Base-by-base conservation (phyloP, 148 eudicot species). In the Chenopodium suecicum region DNA sequence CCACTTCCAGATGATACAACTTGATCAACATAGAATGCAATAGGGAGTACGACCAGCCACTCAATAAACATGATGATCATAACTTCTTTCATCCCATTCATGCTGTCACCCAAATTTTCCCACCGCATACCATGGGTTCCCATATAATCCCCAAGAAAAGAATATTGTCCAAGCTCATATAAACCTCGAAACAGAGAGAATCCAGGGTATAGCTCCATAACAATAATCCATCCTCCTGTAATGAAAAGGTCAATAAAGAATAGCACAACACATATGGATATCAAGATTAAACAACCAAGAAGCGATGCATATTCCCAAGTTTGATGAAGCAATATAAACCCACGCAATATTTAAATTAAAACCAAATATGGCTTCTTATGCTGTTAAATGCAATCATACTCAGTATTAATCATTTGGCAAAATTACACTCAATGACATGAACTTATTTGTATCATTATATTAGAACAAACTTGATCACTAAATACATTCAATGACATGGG, bases 181-280 rank as follows among this genome's bases (percentile, higher is more conserved):
- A 95, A 78, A 44, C 94, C 98, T 68, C 97, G 93, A 77, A 70
- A 95, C 56, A 95, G 91, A 65, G 98, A 80, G 80, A 95, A 95
- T 48, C 97, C 95, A 11, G 98, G 98, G 89, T 88, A 95, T 79
- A 95, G 74, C 80, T 95, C 94, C 98, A 95, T 95, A 52, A 88
- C 90, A 79, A 90, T 80, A 76, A 93, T 85, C 92, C 97, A 91
- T 80, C 83, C 91, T 81, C 88, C 98, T 95, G 78, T 34, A 11
- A 47, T 56, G 41, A 62, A 63, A 66, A 60, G 60, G 32, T 63
- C 10, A 48, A 47, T 19, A 25, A 70, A 69, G 48, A 82, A 73
- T 56, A 80, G 75, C 79, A 27, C 69, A 11, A 47, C 34, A 34
- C 66, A 71, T 50, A 13, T 25, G 56, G 27, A 13, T 46, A 71